A percentile compares a stretch with the other conserved stretches of the same genome.
phyloP scores from a whole-genome alignment of 495 filamentous ascomycete species.

The Letharia lupina region DNA sequence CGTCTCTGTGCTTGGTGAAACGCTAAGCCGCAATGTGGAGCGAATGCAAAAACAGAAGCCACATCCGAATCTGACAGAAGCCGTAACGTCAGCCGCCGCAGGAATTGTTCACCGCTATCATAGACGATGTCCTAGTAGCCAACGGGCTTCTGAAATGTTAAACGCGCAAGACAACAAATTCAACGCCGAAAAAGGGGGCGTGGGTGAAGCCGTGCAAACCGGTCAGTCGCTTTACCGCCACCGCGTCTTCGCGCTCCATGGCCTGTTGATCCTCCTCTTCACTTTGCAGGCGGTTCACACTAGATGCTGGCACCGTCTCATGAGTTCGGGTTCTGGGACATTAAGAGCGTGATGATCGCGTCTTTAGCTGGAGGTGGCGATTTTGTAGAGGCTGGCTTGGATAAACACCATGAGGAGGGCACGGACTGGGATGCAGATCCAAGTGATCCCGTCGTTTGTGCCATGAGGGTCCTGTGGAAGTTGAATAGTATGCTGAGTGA shows the following conservation, averaged over 20 bases:
- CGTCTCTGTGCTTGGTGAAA: conserved; percentile 8
- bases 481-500: neutral
- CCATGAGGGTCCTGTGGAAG: neutral
- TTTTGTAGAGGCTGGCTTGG: conserved; percentile 5
- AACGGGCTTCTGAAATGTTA: conserved; percentile 1
- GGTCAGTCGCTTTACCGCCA: neutral
- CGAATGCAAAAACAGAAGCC: conserved; percentile 4
- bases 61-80: neutral
- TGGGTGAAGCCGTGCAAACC: neutral
- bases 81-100: neutral
- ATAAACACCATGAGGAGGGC: neutral
- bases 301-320: neutral
- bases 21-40: conserved; percentile 3
- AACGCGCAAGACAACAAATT: neutral
- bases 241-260: neutral
- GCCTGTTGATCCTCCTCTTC: neutral
- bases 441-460: neutral
- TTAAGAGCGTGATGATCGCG: neutral
- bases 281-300: neutral
- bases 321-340: neutral
- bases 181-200: neutral
- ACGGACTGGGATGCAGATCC: conserved; percentile 9
- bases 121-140: conserved; percentile 6
- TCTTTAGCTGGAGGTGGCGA: neutral
- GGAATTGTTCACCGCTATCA: neutral